Base-by-base conservation (phyloP, 1,139 yeast genomes). In the Pichiaceae sp. region DNA sequence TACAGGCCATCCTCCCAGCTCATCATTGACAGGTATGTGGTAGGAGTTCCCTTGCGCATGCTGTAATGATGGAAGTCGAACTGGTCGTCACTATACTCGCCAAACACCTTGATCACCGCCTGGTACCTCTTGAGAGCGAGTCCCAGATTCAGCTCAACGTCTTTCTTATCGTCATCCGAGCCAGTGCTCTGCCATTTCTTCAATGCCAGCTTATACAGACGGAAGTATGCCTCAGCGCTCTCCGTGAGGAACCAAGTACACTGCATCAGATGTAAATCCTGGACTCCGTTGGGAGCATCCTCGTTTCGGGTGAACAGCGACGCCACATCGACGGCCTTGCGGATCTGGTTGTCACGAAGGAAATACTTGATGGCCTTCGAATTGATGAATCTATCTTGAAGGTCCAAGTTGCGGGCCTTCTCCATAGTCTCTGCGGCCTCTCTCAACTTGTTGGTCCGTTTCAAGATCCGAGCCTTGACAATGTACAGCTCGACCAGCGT, bases 51-150 rank as follows among this genome's bases (percentile, higher is more conserved):
- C 50, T 82, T 78, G 62, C 96, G 76, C 68, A 85, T 75, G 56
- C 95, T 82, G 59, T 86, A 91, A 32, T 83, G 79, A 58, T 91
- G 98, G 78, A 91, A 91, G 56, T 91, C 99, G 49, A 82, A 73
- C 61, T 91, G 96, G 54, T 93, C 98, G 43, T 75, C 75, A 54
- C 66, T 73, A 60, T 79, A 86, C 40, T 76, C 83, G 35, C 75
- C 70, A 59, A 78, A 86, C 23, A 82, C 72, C 42, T 77, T 75
- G 37, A 77, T 64, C 25, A 87, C 70, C 1, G 87, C 78, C 29
- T 65, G 60, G 54, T 72, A 86, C 51, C 98, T 72, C 59, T 93
- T 93, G 46, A 87, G 62, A 0, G 96, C 78, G 47, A 91, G 63
- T 0, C 95, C 95, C 41, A 70, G 65, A 49, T 66, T 70, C 35